phyloP scores from a whole-genome alignment of 176 grass and related monocot genomes.

The Triticum monococcum region DNA sequence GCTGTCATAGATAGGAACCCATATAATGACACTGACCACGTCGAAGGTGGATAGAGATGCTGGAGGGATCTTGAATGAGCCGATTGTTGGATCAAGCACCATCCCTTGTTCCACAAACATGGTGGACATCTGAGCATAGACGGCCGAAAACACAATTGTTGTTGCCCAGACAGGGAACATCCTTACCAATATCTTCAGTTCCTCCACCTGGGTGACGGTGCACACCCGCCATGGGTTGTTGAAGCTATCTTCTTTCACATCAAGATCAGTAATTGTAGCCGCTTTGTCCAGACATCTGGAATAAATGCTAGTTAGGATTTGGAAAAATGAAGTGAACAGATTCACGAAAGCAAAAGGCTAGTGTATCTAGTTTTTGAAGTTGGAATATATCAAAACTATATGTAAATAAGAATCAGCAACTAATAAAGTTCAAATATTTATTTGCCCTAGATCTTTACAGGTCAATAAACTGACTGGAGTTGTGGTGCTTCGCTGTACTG shows the following conservation, averaged over 20 bases:
- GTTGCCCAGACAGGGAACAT: slow-evolving; percentile 92
- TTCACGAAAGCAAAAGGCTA: neutral
- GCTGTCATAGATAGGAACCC: slow-evolving; percentile 73
- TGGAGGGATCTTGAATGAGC: slow-evolving; percentile 79
- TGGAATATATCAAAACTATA: neutral
- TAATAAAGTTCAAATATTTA: neutral
- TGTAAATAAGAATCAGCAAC: neutral
- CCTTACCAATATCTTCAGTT: slow-evolving; percentile 78
- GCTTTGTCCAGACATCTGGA: slow-evolving; percentile 87
- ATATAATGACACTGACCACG: slow-evolving; percentile 71
- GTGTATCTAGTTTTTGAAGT: neutral
- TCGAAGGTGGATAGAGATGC: slow-evolving; percentile 88
- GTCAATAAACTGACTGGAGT: neutral
- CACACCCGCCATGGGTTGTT: slow-evolving; percentile 67
- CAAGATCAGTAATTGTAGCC: slow-evolving; percentile 67
- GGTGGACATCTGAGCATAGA: slow-evolving; percentile 81
- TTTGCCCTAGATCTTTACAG: neutral
- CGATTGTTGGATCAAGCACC: slow-evolving; percentile 69
- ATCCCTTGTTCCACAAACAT: slow-evolving; percentile 96
- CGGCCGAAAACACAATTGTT: slow-evolving; percentile 79
- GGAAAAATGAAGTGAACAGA: neutral
- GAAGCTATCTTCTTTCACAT: slow-evolving; percentile 47
- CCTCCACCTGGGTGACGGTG: slow-evolving; percentile 88
- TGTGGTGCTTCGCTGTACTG: neutral
- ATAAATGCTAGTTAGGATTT: slow-evolving; percentile 11